Conservation (phyloP, 2,329 filamentous ascomycete genomes). For the Phoma sp. region DNA sequence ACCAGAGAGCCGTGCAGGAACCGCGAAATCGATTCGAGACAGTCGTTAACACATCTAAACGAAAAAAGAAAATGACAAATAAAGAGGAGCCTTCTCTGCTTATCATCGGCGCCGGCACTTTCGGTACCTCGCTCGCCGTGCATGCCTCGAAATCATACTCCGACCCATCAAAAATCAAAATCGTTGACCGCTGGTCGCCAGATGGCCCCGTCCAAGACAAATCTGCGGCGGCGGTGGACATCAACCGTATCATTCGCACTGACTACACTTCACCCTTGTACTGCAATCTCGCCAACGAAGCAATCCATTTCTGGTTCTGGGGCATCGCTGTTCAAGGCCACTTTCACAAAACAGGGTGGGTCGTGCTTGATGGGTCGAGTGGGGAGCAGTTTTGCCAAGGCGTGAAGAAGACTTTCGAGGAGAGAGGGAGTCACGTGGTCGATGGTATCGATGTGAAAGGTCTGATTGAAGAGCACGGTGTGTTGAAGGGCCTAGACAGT, state of each 20-base stretch:
- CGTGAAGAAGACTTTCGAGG: constrained; percentile 62
- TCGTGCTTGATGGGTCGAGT: constrained; percentile 59
- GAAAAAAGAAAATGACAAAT: background rate
- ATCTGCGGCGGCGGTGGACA: constrained; percentile 63
- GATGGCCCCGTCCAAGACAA: constrained; percentile 50
- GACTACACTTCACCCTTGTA: constrained; percentile 66
- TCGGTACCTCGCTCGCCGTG: constrained; percentile 70
- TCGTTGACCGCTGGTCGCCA: constrained; percentile 37
- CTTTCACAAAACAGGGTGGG: constrained; percentile 67
- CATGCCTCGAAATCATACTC: constrained; percentile 62
- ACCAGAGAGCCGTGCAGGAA: background rate
- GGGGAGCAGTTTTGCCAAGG: constrained; percentile 56
- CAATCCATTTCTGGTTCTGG: constrained; percentile 51
- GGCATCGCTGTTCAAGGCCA: constrained; percentile 32
- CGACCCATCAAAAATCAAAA: constrained; percentile 45
- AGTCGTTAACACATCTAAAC: background rate
- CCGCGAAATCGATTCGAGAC: too few relatives aligned
- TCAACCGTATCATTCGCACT: constrained; percentile 67
- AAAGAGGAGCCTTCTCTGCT: constrained; percentile 45
- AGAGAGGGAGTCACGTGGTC: constrained; percentile 50
- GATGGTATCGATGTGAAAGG: constrained; percentile 37
- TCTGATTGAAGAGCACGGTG: constrained; percentile 52
- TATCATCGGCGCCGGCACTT: constrained; percentile 70
- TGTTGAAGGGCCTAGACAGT: constrained; percentile 39
- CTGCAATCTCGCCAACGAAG: constrained; percentile 56